A percentile compares a stretch with the other conserved stretches of the same genome.
Conservation (phyloP, 352 stramenopile genomes). For the Pythium oligandrum region DNA sequence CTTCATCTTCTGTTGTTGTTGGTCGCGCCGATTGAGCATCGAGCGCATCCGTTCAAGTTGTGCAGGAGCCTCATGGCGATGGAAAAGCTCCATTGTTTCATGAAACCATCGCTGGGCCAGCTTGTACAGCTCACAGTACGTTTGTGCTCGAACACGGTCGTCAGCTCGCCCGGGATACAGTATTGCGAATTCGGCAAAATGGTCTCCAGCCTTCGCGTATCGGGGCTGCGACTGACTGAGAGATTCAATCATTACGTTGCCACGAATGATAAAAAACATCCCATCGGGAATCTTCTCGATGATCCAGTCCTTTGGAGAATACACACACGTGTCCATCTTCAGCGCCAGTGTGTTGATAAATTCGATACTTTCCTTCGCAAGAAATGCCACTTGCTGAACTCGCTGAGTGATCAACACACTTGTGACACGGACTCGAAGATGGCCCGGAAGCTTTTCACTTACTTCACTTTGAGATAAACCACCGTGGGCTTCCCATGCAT, state of each 20-base stretch:
- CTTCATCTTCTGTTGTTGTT: constrained; percentile 82
- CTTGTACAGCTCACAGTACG: constrained; percentile 74
- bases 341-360: constrained; percentile 66
- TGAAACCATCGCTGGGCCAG: constrained; percentile 47
- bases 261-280: constrained; percentile 64
- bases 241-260: constrained; percentile 39
- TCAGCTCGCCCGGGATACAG: constrained; percentile 36
- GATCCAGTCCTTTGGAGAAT: constrained; percentile 70
- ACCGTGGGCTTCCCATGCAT: constrained; percentile 47
- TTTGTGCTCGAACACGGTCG: constrained; percentile 54
- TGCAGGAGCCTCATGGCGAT: constrained; percentile 24
- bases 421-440: constrained; percentile 51
- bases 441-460: constrained; percentile 44
- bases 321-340: constrained; percentile 43
- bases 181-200: constrained; percentile 53
- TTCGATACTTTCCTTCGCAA: constrained; percentile 61
- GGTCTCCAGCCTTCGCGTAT: constrained; percentile 36
- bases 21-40: constrained; percentile 44
- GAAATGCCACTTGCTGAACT: constrained; percentile 50
- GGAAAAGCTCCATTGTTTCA: constrained; percentile 47
- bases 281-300: constrained; percentile 57
- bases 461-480: constrained; percentile 43
- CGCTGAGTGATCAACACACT: constrained; percentile 54
- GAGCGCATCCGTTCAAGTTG: constrained; percentile 49
- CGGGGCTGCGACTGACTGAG: constrained; percentile 20